Evolutionary conservation across 129 eudicot genomes (phyloP).

Genomic region (Sambucus nigra): DNA sequence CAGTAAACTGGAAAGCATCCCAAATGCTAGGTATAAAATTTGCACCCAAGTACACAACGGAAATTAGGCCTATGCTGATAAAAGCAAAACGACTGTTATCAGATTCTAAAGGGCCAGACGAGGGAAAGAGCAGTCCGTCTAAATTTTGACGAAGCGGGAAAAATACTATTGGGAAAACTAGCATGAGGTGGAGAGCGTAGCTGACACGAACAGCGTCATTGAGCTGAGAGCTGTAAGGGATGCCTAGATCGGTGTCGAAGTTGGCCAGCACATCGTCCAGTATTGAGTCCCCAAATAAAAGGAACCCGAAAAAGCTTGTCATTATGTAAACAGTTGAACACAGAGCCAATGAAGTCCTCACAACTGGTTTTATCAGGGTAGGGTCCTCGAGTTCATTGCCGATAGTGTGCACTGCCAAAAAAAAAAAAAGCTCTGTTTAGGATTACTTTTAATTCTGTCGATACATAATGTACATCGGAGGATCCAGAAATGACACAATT

Average conservation of each 20-base stretch:
- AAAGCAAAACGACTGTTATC: conserved; percentile 31
- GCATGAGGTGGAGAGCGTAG: conserved; percentile 58
- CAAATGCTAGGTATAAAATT: conserved; percentile 47
- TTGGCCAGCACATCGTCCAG: conserved; percentile 84
- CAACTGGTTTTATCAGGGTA: conserved; percentile 44
- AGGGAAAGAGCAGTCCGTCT: conserved; percentile 34
- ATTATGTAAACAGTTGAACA: conserved; percentile 66
- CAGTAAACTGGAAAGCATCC: conserved; percentile 55
- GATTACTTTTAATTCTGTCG: no score
- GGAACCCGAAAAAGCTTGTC: conserved; percentile 83
- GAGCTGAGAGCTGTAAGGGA: conserved; percentile 59
- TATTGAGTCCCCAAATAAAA: conserved; percentile 72
- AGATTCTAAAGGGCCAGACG: conserved; percentile 23
- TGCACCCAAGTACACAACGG: conserved; percentile 34
- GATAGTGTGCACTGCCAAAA: conserved; percentile 60
- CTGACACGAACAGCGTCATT: conserved; percentile 63
- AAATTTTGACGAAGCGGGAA: conserved; percentile 39
- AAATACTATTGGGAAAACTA: conserved; percentile 60
- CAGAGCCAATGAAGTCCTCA: conserved; percentile 49
- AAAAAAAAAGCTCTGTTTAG: no score
- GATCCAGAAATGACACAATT: no score
- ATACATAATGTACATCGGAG: no score
- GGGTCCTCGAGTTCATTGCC: conserved; percentile 54
- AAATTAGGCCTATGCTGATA: conserved; percentile 28
- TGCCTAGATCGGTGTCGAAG: conserved; percentile 70